These are phyloP conservation scores for Phytophthora vignae DNA, from an alignment of 352 stramenopile genomes.

Conservation along the genomic window DNA sequence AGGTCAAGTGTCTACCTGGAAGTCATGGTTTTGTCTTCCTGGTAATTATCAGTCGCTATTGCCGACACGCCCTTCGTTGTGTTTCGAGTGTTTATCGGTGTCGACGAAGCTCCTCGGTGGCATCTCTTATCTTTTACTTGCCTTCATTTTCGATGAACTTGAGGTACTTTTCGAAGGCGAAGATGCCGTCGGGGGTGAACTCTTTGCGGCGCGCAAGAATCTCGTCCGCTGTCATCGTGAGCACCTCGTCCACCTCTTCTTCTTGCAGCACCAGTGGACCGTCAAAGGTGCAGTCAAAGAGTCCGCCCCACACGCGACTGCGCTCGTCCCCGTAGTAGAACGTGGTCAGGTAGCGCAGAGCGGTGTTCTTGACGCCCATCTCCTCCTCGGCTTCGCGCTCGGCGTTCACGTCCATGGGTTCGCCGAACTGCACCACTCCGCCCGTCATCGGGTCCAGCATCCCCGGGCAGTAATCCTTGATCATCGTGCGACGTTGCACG, in stretches of 20 bases:
- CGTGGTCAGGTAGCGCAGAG: conserved; percentile 56
- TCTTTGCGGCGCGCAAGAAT: conserved; percentile 64
- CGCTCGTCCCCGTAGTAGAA: conserved; percentile 77
- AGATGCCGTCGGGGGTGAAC: conserved; percentile 87
- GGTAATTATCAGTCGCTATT: no score
- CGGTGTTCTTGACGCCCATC: conserved; percentile 78
- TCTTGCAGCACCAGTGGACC: conserved; percentile 65
- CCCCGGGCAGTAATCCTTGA: conserved; percentile 91
- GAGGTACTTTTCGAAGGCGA: conserved; percentile 82
- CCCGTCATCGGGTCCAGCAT: conserved; percentile 87
- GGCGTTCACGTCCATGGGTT: conserved; percentile 75
- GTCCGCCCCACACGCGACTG: conserved; percentile 76
- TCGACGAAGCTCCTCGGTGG: background rate
- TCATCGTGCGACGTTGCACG: conserved; percentile 86
- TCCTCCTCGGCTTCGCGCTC: conserved; percentile 83
- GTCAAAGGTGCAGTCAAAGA: conserved; percentile 85
- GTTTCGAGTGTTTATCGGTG: no score
- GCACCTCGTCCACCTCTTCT: conserved; percentile 84
- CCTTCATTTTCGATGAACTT: conserved; percentile 21
- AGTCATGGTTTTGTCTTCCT: no score
- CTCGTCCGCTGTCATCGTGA: conserved; percentile 76
- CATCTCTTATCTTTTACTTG: background rate
- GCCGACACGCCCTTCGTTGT: no score
- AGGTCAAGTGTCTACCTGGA: no score
- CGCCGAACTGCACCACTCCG: conserved; percentile 81